Conservation (phyloP, 306 rosid genomes). For the Rubus idaeus region DNA sequence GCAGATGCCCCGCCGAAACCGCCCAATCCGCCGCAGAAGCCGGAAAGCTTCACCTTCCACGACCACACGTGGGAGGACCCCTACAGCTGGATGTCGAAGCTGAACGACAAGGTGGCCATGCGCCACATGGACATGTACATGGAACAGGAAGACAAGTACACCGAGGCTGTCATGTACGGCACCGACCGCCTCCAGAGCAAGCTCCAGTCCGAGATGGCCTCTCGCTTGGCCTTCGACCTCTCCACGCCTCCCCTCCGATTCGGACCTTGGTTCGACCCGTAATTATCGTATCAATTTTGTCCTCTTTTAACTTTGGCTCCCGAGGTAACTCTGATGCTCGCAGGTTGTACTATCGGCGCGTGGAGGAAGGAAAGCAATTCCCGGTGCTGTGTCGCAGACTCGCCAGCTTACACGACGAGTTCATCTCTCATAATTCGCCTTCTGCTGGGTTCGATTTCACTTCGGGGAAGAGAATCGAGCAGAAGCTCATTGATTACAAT, state of each 20-base stretch:
- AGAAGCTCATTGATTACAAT: conserved; percentile 83
- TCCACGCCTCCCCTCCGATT: conserved; percentile 83
- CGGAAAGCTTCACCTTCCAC: conserved; percentile 69
- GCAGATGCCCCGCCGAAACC: conserved; percentile 54
- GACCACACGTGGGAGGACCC: conserved; percentile 78
- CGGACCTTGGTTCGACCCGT: conserved; percentile 70
- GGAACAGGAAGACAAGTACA: conserved; percentile 95
- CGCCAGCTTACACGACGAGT: conserved; percentile 73
- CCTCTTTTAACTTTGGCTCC: neutral
- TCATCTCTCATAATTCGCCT: conserved; percentile 73
- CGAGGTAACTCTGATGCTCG: neutral
- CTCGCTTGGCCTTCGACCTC: conserved; percentile 72
- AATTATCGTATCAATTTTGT: neutral
- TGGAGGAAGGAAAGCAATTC: conserved; percentile 84
- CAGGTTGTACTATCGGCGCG: conserved; percentile 89
- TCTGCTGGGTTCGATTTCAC: conserved; percentile 84
- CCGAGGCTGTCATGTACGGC: conserved; percentile 70
- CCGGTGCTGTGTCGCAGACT: conserved; percentile 76
- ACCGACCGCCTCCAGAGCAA: conserved; percentile 69
- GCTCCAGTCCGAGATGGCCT: conserved; percentile 90
- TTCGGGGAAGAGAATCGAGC: conserved; percentile 87
- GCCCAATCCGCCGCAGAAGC: conserved; percentile 79
- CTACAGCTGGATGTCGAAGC: conserved; percentile 85
- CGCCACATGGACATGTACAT: conserved; percentile 92
- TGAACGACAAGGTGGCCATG: conserved; percentile 85